Conservation (phyloP, 2,329 filamentous ascomycete genomes). For the Epichloe brachyelytri region DNA sequence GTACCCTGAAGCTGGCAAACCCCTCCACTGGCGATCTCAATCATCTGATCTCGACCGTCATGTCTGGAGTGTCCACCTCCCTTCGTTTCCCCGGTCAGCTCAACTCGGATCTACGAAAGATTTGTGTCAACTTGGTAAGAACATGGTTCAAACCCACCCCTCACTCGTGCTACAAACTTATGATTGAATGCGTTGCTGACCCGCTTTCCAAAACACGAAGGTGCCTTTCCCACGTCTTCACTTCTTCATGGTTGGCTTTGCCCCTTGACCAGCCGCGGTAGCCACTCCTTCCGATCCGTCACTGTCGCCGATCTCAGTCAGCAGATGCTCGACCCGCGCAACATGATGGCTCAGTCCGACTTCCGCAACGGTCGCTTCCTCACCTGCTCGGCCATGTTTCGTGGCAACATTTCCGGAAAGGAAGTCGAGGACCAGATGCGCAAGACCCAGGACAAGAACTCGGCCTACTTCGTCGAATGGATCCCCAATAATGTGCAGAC, state of each 20-base stretch:
- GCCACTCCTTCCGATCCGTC: conserved; percentile 92
- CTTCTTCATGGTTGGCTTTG: conserved; percentile 99
- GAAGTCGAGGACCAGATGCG: conserved; percentile 99
- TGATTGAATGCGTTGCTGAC: not conserved
- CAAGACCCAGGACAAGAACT: conserved; percentile 99
- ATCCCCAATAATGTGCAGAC: conserved; percentile 99
- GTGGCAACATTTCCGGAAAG: conserved; percentile 99
- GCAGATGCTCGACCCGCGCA: conserved; percentile 99
- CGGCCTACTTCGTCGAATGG: conserved; percentile 98
- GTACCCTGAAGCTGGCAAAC: conserved; percentile 96
- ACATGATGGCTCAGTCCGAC: conserved; percentile 99
- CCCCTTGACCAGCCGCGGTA: conserved; percentile 74
- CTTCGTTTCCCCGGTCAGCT: conserved; percentile 98
- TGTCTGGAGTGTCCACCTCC: conserved; percentile 97
- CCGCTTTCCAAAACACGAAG: conserved; percentile 13
- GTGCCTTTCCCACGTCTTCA: conserved; percentile 99
- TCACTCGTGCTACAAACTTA: too few species aligned
- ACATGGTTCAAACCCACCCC: not conserved
- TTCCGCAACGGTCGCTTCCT: conserved; percentile 99
- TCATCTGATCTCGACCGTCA: conserved; percentile 97
- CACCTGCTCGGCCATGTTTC: conserved; percentile 99
- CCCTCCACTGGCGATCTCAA: conserved; percentile 98
- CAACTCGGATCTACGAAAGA: conserved; percentile 98
- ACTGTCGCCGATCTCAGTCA: conserved; percentile 96
- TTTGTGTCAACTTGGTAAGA: conserved; percentile 80